Conservation (phyloP, 148 eudicot species). For the Oxyria digyna region DNA sequence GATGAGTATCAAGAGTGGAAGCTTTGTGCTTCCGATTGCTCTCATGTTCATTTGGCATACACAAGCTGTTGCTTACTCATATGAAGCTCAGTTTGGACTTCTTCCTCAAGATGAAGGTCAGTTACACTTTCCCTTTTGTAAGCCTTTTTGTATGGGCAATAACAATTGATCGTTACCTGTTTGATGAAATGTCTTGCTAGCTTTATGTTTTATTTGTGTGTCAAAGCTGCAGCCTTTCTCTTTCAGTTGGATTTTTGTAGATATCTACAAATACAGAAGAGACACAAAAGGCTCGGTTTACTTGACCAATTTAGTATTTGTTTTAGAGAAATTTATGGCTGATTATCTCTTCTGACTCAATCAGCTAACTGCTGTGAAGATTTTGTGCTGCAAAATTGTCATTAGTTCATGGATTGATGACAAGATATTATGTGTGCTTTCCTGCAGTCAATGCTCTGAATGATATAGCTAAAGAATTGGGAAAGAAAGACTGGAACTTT, state of each 20-base stretch:
- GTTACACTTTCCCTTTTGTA: neutral
- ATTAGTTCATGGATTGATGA: neutral
- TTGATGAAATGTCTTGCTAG: neutral
- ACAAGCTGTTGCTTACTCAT: neutral
- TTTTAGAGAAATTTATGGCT: neutral
- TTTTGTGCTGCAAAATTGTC: neutral
- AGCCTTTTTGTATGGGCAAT: neutral
- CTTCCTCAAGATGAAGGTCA: slow-evolving; percentile 5
- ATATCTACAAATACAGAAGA: neutral
- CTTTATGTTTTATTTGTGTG: neutral
- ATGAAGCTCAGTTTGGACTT: slow-evolving; percentile 4
- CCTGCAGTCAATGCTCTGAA: slow-evolving; percentile 1
- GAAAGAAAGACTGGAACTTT: neutral
- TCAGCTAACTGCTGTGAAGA: neutral
- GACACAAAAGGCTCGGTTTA: neutral
- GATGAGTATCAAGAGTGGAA: neutral
- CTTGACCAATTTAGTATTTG: neutral
- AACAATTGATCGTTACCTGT: neutral
- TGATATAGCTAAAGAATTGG: slow-evolving; percentile 3
- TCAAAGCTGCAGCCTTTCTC: neutral
- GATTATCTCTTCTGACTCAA: neutral
- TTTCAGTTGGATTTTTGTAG: neutral
- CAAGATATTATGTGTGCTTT: neutral
- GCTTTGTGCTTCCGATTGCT: neutral
- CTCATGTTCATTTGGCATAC: neutral